Evolutionary conservation across 305 asterid species (phyloP).

Genomic region (Ilex paraguariensis): DNA sequence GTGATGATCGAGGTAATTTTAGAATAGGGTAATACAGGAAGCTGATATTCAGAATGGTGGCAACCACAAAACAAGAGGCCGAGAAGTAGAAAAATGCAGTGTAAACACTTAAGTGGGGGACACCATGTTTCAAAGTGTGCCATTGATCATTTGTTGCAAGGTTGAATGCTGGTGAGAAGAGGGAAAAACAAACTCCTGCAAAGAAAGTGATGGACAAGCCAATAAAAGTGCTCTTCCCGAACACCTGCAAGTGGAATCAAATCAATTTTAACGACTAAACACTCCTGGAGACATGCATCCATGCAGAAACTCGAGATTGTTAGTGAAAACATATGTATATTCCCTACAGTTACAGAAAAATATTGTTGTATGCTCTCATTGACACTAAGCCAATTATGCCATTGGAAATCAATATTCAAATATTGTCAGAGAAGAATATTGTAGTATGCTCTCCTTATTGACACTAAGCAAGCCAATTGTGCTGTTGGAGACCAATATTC

Average conservation of each 20-base stretch:
- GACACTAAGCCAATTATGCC: too few relatives aligned
- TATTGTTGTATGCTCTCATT: too few relatives aligned
- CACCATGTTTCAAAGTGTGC: slow-evolving; percentile 37
- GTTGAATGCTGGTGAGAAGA: slow-evolving; percentile 55
- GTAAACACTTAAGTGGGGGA: slow-evolving; percentile 46
- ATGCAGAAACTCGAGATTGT: too few relatives aligned
- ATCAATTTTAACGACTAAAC: not conserved
- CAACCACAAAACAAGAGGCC: slow-evolving; percentile 37
- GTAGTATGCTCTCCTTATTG: too few relatives aligned
- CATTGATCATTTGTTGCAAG: slow-evolving; percentile 62
- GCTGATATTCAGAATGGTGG: slow-evolving; percentile 34
- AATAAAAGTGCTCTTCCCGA: slow-evolving; percentile 39
- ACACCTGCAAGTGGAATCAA: slow-evolving; percentile 28
- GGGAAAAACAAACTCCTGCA: slow-evolving; percentile 52
- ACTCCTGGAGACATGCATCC: not conserved
- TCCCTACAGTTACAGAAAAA: too few relatives aligned
- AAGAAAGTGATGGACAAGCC: slow-evolving; percentile 44
- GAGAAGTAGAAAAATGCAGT: slow-evolving; percentile 58
- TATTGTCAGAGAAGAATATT: too few relatives aligned
- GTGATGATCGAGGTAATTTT: slow-evolving; percentile 36
- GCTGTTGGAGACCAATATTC: too few relatives aligned
- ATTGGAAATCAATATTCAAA: too few relatives aligned
- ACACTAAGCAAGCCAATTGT: too few relatives aligned
- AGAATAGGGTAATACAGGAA: slow-evolving; percentile 43
- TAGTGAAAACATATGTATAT: too few relatives aligned